Conservation (phyloP, 495 filamentous ascomycete species). For the Trichocladium uniseriatum region DNA sequence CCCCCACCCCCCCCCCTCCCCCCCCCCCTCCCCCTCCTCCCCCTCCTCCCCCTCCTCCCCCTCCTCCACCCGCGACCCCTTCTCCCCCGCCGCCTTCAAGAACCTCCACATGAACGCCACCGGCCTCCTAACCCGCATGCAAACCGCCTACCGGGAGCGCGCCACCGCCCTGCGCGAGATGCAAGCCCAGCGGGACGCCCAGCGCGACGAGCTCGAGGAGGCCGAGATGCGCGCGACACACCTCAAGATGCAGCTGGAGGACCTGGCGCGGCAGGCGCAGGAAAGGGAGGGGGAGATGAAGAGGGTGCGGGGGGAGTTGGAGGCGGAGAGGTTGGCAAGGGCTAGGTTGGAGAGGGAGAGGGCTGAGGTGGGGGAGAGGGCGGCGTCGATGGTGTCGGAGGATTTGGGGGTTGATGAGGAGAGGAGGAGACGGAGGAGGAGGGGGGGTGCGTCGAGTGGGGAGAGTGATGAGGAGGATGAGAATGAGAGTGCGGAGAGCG, state of each 20-base stretch:
- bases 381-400: slow-evolving; percentile 32
- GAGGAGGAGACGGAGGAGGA: slow-evolving; percentile 30
- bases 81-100: slow-evolving; percentile 60
- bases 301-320: slow-evolving; percentile 53
- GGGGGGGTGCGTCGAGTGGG: not conserved
- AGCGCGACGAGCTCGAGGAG: slow-evolving; percentile 65
- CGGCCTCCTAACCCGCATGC: slow-evolving; percentile 53
- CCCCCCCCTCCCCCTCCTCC: slow-evolving; percentile 52
- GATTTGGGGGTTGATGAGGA: slow-evolving; percentile 46
- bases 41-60: slow-evolving; percentile 47
- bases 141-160: slow-evolving; percentile 60
- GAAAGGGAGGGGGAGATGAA: slow-evolving; percentile 59
- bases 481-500: slow-evolving; percentile 46
- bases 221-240: slow-evolving; percentile 56
- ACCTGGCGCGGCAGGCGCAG: slow-evolving; percentile 57
- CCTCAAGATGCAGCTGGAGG: slow-evolving; percentile 66
- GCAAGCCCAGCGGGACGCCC: slow-evolving; percentile 52
- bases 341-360: slow-evolving; percentile 39
- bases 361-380: not conserved
- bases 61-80: slow-evolving; percentile 33
- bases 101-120: slow-evolving; percentile 60
- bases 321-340: slow-evolving; percentile 47
- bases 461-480: slow-evolving; percentile 38
- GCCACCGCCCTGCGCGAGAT: slow-evolving; percentile 50
- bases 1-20: too few species aligned